phyloP scores from a whole-genome alignment of 805 yeast genomes.

The Blastobotrys chiropterorum region DNA sequence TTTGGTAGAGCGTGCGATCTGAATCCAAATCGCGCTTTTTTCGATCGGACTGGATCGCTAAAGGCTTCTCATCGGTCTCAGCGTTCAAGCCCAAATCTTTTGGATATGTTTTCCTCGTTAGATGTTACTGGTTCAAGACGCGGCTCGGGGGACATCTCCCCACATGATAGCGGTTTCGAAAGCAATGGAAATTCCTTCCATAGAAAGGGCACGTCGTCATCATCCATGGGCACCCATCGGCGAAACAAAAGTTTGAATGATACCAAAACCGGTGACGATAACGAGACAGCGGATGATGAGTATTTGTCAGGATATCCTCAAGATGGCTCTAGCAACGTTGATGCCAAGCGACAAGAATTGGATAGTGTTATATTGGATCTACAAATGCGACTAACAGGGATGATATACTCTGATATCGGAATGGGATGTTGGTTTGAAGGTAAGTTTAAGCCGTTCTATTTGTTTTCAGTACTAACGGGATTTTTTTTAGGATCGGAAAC shows the following conservation, averaged over 20 bases:
- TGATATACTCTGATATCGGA: constrained; percentile 30
- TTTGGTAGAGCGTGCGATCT: neutral
- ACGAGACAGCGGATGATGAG: neutral
- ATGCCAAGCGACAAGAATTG: constrained; percentile 13
- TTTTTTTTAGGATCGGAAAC: constrained; percentile 26
- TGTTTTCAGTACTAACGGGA: neutral
- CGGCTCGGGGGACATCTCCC: constrained; percentile 1
- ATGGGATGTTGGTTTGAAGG: constrained; percentile 21
- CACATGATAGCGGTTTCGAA: constrained; percentile 8
- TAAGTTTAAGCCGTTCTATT: neutral
- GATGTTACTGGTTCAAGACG: constrained; percentile 8
- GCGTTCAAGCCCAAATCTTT: constrained; percentile 20
- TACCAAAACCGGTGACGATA: neutral
- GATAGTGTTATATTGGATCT: constrained; percentile 17
- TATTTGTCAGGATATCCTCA: neutral
- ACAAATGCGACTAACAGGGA: constrained; percentile 22
- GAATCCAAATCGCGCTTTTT: neutral
- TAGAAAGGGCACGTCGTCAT: neutral
- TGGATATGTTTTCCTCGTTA: constrained; percentile 19
- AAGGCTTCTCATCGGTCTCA: constrained; percentile 14
- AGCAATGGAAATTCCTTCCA: neutral
- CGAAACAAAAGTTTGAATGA: constrained; percentile 19
- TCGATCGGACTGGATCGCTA: constrained; percentile 5
- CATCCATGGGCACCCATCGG: constrained; percentile 7
- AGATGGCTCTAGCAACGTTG: constrained; percentile 1